Percentiles rank a stretch among this genome's conserved stretches.
Evolutionary conservation across 495 filamentous ascomycete species (phyloP).

Genomic region (Neurospora hispaniola): DNA sequence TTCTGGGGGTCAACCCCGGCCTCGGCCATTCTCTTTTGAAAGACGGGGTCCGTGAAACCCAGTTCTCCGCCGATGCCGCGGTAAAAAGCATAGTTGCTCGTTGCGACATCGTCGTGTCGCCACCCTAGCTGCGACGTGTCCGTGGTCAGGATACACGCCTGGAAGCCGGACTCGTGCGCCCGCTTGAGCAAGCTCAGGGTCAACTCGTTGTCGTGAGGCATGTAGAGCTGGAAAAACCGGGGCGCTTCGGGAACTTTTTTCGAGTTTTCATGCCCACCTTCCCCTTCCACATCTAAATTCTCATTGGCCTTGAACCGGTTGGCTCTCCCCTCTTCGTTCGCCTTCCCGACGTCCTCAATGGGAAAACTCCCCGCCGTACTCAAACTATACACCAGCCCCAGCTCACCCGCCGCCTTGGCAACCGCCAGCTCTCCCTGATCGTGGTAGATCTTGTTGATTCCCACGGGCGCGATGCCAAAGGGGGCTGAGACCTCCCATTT

Average conservation of each 20-base stretch:
- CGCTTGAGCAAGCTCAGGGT: conserved; percentile 51
- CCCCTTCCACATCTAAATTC: neutral
- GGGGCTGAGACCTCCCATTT: neutral
- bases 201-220: conserved; percentile 48
- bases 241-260: neutral
- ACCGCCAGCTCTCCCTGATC: neutral
- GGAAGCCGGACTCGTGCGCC: conserved; percentile 47
- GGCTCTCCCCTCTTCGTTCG: neutral
- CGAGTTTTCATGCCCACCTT: neutral
- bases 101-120: conserved; percentile 56
- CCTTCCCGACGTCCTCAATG: neutral
- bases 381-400: neutral
- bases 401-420: neutral
- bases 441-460: neutral
- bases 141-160: conserved; percentile 49
- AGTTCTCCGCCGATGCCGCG: conserved; percentile 32
- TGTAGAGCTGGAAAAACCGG: conserved; percentile 62
- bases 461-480: neutral
- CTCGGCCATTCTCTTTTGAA: conserved; percentile 32
- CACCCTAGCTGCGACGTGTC: conserved; percentile 50
- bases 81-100: conserved; percentile 47
- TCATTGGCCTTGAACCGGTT: neutral
- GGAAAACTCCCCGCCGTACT: neutral
- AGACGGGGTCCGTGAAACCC: conserved; percentile 52
- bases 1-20: conserved; percentile 18